Base-by-base conservation (phyloP, 1,284 basidiomycete species). In the Marasmius oreades region DNA sequence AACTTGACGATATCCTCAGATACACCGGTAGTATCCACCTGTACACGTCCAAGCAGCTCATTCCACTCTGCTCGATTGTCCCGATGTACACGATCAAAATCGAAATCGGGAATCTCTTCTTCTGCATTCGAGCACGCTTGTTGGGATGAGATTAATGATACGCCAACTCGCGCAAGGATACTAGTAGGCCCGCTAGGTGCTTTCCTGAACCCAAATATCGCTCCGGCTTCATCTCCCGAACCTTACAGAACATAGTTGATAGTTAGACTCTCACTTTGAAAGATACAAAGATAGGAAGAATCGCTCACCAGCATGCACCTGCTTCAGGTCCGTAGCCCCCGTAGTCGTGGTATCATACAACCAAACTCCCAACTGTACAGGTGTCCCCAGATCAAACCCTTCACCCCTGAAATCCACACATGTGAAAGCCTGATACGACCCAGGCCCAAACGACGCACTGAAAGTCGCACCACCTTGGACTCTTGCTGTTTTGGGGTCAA, bases 111-210 rank as follows among this genome's bases (percentile, higher is more conserved):
- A n/a, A 86, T 83, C 62, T 87, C 85, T 46, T 76, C 71, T 62
- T 82, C 79, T 0, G 83, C 83, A 60, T 82, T 85, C 0, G 70
- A 59, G 62, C 84, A 87, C 0, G 85, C 84, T 62, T 85, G 81
- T 3, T 76, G 76, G 4, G 73, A 67, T 3, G 83, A 85, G 48
- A 86, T 81, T 62, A 85, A 79, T 0, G 83, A 85, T 3, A 86
- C 77, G 16, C 84, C 84, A 3, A 80, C 77, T 12, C 82, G 76
- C 1, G 73, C 82, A 5, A 83, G 72, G 52, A 84, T 79, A 0
- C 71, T 70, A 0, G 76, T 82, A 2, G 68, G 60, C 2, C 64
- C 59, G 3, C 59, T 59, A 20, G 74, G 67, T 34, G 75, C 68
- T 0, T 75, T 75, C 3, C 70, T 65, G 64, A 83, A 84, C 0